phyloP scores from a whole-genome alignment of 116 monocot species.

The Papilionanthe hybrid region DNA sequence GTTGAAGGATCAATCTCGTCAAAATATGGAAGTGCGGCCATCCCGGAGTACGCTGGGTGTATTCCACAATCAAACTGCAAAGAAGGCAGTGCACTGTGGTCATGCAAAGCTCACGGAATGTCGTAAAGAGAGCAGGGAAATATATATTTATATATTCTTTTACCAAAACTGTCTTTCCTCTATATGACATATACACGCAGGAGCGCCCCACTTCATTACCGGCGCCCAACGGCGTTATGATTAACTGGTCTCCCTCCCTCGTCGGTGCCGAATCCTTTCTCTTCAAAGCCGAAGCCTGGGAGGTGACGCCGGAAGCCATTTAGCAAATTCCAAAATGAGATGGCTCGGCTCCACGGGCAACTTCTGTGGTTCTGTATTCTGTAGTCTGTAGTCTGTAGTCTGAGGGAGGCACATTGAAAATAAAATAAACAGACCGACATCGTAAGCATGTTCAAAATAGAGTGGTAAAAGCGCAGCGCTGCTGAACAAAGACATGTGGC shows the following conservation, averaged over 20 bases:
- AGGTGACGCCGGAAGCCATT: slow-evolving; percentile 49
- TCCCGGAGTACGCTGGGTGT: slow-evolving; percentile 90
- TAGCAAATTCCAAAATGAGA: not conserved
- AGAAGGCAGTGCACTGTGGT: not conserved
- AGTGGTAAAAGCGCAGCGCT: not conserved
- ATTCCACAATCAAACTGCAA: slow-evolving; percentile 96
- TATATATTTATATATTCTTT: not conserved
- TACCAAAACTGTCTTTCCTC: slow-evolving; percentile 85
- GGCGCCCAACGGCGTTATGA: slow-evolving; percentile 81
- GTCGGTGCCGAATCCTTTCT: slow-evolving; percentile 40
- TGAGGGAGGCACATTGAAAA: not conserved
- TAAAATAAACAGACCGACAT: not conserved
- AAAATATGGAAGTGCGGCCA: slow-evolving; percentile 96
- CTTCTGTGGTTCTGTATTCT: not conserved
- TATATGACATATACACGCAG: slow-evolving; percentile 89
- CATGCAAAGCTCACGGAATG: not conserved
- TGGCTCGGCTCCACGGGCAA: not conserved
- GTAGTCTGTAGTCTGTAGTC: too few relatives aligned
- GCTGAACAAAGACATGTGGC: not conserved
- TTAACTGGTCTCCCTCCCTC: slow-evolving; percentile 75
- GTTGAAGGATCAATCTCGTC: slow-evolving; percentile 98
- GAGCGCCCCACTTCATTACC: slow-evolving; percentile 98
- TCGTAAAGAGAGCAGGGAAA: not conserved
- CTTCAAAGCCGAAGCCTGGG: slow-evolving; percentile 35
- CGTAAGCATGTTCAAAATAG: not conserved